A percentile compares a stretch with the other conserved stretches of the same genome.
These are phyloP conservation scores for Silene conica DNA, from an alignment of 148 eudicot genomes.

Conservation along the genomic window DNA sequence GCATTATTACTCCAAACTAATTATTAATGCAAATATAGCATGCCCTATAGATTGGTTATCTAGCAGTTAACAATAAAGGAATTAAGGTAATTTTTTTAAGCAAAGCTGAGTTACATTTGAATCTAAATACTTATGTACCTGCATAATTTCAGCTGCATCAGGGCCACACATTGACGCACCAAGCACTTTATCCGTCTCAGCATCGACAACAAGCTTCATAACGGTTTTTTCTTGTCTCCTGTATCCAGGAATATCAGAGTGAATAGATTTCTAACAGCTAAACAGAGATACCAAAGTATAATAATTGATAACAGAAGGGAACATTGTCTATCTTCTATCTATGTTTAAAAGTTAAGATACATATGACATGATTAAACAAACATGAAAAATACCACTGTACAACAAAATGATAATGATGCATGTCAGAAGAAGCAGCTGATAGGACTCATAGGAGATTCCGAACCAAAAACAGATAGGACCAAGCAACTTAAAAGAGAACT, in stretches of 20 bases:
- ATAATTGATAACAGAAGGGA: no score
- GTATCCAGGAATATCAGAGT: constrained; percentile 11
- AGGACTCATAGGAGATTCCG: background rate
- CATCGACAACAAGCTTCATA: constrained; percentile 94
- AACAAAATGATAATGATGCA: background rate
- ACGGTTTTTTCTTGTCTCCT: constrained; percentile 89
- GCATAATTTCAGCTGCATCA: constrained; percentile 96
- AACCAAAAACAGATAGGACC: background rate
- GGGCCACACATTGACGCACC: constrained; percentile 99
- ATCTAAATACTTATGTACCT: constrained; percentile 39
- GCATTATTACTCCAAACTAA: background rate
- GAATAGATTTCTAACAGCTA: background rate
- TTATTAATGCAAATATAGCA: background rate
- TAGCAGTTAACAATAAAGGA: background rate
- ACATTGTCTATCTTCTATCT: no score
- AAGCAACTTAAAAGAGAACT: background rate
- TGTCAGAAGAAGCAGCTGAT: background rate
- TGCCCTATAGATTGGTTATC: background rate
- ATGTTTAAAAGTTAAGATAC: no score
- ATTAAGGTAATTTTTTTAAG: background rate
- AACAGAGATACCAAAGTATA: no score
- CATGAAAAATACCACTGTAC: no score
- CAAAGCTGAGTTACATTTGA: background rate
- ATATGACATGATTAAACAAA: no score
- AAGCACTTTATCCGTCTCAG: constrained; percentile 85